phyloP scores from a whole-genome alignment of 2,329 filamentous ascomycete genomes.

The Paecilomyces variotii region DNA sequence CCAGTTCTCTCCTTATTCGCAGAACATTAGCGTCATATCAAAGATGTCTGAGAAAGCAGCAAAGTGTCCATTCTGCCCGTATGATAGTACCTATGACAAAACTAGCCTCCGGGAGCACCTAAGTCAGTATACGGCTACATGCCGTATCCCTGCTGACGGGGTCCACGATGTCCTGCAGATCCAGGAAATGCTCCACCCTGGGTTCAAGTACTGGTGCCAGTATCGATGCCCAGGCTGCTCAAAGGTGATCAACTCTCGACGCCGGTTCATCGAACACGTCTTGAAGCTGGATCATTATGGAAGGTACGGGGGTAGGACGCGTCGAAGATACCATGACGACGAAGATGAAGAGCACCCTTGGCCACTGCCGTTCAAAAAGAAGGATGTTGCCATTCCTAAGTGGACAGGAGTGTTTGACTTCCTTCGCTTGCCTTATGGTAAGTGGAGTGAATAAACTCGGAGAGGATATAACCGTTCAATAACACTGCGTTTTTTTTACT shows the following conservation, averaged over 20 bases:
- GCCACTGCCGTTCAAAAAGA: too few relatives aligned
- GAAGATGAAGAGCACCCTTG: too few relatives aligned
- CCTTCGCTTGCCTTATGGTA: not conserved
- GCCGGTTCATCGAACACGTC: not conserved
- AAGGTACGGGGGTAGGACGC: too few relatives aligned
- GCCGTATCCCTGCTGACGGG: slow-evolving; percentile 10
- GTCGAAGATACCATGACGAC: too few relatives aligned
- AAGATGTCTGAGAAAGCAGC: slow-evolving; percentile 2
- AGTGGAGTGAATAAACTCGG: not conserved
- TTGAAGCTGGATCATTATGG: too few relatives aligned
- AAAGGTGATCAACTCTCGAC: not conserved
- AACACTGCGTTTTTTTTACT: not conserved
- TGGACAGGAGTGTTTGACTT: not conserved
- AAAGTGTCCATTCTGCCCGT: slow-evolving; percentile 9
- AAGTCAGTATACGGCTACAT: slow-evolving; percentile 3
- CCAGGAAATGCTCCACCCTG: not conserved
- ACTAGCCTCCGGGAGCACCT: slow-evolving; percentile 5
- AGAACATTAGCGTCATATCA: not conserved
- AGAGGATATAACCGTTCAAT: not conserved
- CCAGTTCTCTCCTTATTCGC: too few relatives aligned
- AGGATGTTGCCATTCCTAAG: not conserved
- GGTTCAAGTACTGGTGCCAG: not conserved
- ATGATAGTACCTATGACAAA: slow-evolving; percentile 8
- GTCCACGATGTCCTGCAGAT: slow-evolving; percentile 11
- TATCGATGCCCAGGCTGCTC: not conserved